A percentile compares a stretch with the other conserved stretches of the same genome.
phyloP scores from a whole-genome alignment of 2,329 filamentous ascomycete species.

The Fusarium dimerum region DNA sequence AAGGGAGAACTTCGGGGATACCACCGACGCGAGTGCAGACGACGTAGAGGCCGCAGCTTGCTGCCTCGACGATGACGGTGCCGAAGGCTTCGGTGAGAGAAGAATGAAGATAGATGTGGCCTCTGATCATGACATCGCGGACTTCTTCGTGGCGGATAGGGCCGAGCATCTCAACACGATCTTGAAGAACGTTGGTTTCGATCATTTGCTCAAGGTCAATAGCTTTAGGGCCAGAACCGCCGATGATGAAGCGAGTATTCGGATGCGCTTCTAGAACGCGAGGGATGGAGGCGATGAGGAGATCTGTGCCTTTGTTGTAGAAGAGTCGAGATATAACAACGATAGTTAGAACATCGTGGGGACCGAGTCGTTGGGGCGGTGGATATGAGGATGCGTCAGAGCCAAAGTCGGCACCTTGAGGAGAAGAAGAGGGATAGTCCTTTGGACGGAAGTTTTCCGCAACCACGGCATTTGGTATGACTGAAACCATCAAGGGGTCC shows the following conservation, averaged over 20 bases:
- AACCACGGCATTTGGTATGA: conserved; percentile 96
- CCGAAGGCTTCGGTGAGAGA: conserved; percentile 96
- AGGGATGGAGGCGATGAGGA: conserved; percentile 94
- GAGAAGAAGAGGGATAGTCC: conserved; percentile 39
- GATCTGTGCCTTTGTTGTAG: conserved; percentile 97
- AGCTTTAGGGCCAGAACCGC: conserved; percentile 91
- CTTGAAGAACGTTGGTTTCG: conserved; percentile 90
- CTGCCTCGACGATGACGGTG: conserved; percentile 96
- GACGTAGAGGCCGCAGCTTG: conserved; percentile 92
- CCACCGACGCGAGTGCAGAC: conserved; percentile 96
- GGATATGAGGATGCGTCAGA: conserved; percentile 38
- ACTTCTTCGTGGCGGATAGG: conserved; percentile 95
- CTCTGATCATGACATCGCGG: conserved; percentile 93
- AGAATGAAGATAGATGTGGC: conserved; percentile 95
- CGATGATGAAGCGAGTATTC: conserved; percentile 96
- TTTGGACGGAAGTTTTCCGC: conserved; percentile 89
- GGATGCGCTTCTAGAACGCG: conserved; percentile 86
- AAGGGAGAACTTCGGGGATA: conserved; percentile 92
- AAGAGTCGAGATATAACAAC: conserved; percentile 97
- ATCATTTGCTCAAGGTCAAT: conserved; percentile 99
- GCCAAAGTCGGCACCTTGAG: conserved; percentile 35
- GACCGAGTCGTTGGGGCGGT: conserved; percentile 70
- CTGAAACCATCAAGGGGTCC: conserved; percentile 95
- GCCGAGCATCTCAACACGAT: conserved; percentile 89
- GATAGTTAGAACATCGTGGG: conserved; percentile 88